Evolutionary conservation across 2,329 filamentous ascomycete species (phyloP).

Genomic region (Graphilbum fragrans): DNA sequence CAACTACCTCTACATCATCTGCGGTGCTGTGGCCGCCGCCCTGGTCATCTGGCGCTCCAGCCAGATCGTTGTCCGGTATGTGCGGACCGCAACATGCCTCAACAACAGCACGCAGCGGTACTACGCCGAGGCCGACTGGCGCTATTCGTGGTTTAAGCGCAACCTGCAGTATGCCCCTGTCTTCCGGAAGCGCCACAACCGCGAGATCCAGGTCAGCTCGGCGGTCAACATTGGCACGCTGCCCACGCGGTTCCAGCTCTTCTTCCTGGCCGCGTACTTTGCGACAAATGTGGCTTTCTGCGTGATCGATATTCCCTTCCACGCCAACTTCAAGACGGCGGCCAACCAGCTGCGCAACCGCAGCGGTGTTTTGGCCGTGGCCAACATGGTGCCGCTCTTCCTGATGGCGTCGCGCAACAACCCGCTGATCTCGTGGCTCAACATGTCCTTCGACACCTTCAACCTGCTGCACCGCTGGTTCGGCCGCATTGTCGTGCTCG

Average conservation of each 20-base stretch:
- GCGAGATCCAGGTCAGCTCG: constrained; percentile 49
- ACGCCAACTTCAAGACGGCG: constrained; percentile 28
- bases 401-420: constrained; percentile 67
- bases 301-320: constrained; percentile 51
- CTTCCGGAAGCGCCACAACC: constrained; percentile 64
- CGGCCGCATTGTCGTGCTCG: constrained; percentile 61
- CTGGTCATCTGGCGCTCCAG: constrained; percentile 57
- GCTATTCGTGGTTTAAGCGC: constrained; percentile 51
- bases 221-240: constrained; percentile 56
- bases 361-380: constrained; percentile 54
- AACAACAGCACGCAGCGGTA: constrained; percentile 71
- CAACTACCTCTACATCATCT: constrained; percentile 49
- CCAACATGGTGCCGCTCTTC: constrained; percentile 71
- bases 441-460: constrained; percentile 72
- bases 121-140: constrained; percentile 49
- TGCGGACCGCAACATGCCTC: constrained; percentile 63
- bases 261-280: constrained; percentile 58
- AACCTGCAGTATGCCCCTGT: constrained; percentile 60
- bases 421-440: constrained; percentile 58
- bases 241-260: constrained; percentile 64
- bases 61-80: constrained; percentile 50
- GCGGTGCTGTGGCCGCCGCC: constrained; percentile 48
- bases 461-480: constrained; percentile 75
- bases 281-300: constrained; percentile 68
- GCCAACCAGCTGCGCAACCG: constrained; percentile 49